Conservation (phyloP, 2,329 filamentous ascomycete genomes). For the Teratosphaeria zuluensis region DNA sequence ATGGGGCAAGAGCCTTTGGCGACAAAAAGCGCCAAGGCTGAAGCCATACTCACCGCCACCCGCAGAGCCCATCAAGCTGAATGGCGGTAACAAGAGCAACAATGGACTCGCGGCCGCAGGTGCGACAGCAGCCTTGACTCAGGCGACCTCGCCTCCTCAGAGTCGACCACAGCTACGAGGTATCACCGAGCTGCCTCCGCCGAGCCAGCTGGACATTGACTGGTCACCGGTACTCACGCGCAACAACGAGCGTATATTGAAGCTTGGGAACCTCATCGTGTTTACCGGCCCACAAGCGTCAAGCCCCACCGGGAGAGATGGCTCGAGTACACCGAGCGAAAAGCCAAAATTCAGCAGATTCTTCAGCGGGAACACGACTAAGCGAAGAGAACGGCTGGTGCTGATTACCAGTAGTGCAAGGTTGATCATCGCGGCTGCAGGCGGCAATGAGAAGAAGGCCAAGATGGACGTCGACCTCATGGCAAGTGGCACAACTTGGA, state of each 20-base stretch:
- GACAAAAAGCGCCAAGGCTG: slow-evolving; percentile 75
- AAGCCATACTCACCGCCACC: slow-evolving; percentile 69
- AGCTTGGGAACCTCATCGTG: slow-evolving; percentile 83
- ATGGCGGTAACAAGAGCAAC: slow-evolving; percentile 7
- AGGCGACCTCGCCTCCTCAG: slow-evolving; percentile 3
- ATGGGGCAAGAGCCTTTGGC: slow-evolving; percentile 82
- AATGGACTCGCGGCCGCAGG: slow-evolving; percentile 12
- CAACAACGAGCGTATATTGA: slow-evolving; percentile 87
- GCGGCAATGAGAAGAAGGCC: slow-evolving; percentile 89
- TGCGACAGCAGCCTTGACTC: slow-evolving; percentile 13
- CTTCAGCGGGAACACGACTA: slow-evolving; percentile 85
- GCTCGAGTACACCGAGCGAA: slow-evolving; percentile 47
- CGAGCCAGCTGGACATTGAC: slow-evolving; percentile 92
- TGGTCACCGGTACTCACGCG: slow-evolving; percentile 93
- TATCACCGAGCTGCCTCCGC: slow-evolving; percentile 92
- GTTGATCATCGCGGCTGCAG: slow-evolving; percentile 79
- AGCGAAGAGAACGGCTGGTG: slow-evolving; percentile 85
- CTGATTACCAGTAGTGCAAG: slow-evolving; percentile 90
- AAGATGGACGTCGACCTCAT: slow-evolving; percentile 88
- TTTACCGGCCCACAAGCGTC: slow-evolving; percentile 67
- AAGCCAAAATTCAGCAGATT: slow-evolving; percentile 81
- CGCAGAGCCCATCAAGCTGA: slow-evolving; percentile 21
- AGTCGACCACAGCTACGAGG: slow-evolving; percentile 60
- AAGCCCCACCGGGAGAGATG: slow-evolving; percentile 46
- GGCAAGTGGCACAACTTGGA: slow-evolving; percentile 64